Evolutionary conservation across 2,329 filamentous ascomycete species (phyloP), one percentile per base, ranked within the genome.

Genomic region (Nannizziopsis barbatae): DNA sequence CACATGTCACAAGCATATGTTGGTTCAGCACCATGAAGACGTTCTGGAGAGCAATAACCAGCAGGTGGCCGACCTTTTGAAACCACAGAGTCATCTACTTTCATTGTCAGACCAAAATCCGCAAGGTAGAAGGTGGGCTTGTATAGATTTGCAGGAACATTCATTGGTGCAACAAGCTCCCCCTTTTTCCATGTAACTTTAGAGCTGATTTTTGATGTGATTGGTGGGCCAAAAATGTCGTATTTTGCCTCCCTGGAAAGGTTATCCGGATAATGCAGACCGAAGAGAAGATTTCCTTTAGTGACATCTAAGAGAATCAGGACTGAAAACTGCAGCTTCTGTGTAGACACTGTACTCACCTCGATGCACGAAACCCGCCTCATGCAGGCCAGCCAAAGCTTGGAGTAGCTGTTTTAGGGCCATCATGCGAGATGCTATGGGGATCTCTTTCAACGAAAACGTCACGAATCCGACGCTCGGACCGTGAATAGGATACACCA

Each of bases 1-100:
- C 57, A 63, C 50, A 63, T 60, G 40, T 61, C 59, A 39, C 59
- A 60, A 42, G 57, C 55, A 44, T 51, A 50, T 39, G 55, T 62
- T 48, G 59, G 53, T 8, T 51, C 51, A 52, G 55, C 38, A 10
- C 48, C 12, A 58, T 59, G 55, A 44, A 62, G 50, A 33, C 58
- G 57, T 41, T 60, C 58, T 37, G 57, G 57, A 8, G 58, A 58
- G 47, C 59, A 61, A 50, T 52, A 58, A 32, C 49, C 27, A 30
- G 45, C 51, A 42, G 56, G 58, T 11, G 53, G 50, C 17, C 49
- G 54, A 31, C 50, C 50, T 0, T 18, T 30, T 49, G 49, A 47
- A 45, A 42, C 52, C 2, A 22, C 33, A 7, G 45, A 15, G 14
- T 56, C 50, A 45, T 42, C 49, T 20, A 61, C 7, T 50, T 58